Base-by-base conservation (phyloP, 1,284 basidiomycete species). In the Cryptococcus sp. region DNA sequence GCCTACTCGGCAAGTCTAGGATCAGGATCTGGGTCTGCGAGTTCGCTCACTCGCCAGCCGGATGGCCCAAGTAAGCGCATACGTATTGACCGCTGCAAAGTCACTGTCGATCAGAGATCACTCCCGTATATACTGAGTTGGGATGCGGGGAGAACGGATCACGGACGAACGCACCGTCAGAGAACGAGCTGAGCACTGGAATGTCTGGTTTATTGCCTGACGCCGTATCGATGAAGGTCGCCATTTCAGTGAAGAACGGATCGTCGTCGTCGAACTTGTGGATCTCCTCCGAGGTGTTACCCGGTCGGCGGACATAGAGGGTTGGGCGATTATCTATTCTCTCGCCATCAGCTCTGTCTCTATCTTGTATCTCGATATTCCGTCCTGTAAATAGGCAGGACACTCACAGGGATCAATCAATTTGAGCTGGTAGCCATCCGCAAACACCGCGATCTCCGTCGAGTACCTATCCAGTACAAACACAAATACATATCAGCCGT, bases 191-290 rank as follows among this genome's bases (percentile, higher is more conserved):
- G 6, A 77, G 57, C 27, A 77, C 61, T 16, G 62, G 60, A 17
- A 62, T 31, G n/a, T 60, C 57, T 15, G 56, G 41, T 46, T 68
- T 41, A 47, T 50, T 57, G 16, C 25, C 53, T 15, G 54, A 60
- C 38, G 69, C 67, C 61, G 87, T 82, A 76, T 93, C 90, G 62
- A 92, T 88, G 73, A 89, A 84, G 77, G 89, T 88, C 47, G 89
- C 90, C 47, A 93, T 85, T 79, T 93, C 90, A 23, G 89, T 90
- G 83, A 92, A 91, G 85, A 93, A 93, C 15, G 91, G 90, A 74
- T 94, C 91, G 71, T 94, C 92, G 62, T 93, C 89, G 3, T 84
- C 47, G 27, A 45, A 22, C 25, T 1, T 25, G 70, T 86, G 80
- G 41, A 82, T 82, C 69, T 89, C 87, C 71, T 91, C 90, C 53